Conservation (phyloP, 83 land plant species). For the Thuja plicata region DNA sequence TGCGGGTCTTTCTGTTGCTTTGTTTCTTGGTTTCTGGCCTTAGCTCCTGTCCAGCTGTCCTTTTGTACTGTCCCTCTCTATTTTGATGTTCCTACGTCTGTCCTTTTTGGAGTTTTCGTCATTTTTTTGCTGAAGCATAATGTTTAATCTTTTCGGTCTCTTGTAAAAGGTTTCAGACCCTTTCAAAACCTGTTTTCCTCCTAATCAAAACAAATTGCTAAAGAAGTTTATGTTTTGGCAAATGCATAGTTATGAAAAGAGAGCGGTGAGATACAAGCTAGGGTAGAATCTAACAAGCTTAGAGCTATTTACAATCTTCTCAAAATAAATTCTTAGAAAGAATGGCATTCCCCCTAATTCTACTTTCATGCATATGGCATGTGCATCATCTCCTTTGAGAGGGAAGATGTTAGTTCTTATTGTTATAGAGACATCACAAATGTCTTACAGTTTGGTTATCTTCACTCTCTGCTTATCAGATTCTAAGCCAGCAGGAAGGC, state of each 20-base stretch:
- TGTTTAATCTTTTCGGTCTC: too few relatives aligned
- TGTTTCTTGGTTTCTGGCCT: too few relatives aligned
- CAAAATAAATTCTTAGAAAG: slow-evolving; percentile 37
- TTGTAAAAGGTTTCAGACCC: too few relatives aligned
- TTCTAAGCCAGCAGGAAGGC: slow-evolving; percentile 55
- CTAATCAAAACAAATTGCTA: too few relatives aligned
- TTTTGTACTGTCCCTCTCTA: too few relatives aligned
- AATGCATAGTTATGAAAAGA: background rate
- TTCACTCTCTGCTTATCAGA: slow-evolving; percentile 59
- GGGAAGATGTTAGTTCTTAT: slow-evolving; percentile 41
- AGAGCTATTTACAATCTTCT: background rate
- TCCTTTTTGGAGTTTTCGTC: too few relatives aligned
- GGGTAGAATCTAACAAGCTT: background rate
- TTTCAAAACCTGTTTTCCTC: too few relatives aligned
- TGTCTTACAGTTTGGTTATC: slow-evolving; percentile 77
- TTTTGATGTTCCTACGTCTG: too few relatives aligned
- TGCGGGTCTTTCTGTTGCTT: too few relatives aligned
- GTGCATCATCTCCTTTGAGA: slow-evolving; percentile 40
- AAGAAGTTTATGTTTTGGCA: background rate
- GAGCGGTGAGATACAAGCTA: background rate
- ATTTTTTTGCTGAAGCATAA: too few relatives aligned
- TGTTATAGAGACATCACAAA: slow-evolving; percentile 73
- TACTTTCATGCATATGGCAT: slow-evolving; percentile 46
- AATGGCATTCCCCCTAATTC: slow-evolving; percentile 40
- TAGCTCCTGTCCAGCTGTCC: too few relatives aligned